Evolutionary conservation across 2,329 filamentous ascomycete species (phyloP), one percentile per base, ranked within the genome.

Genomic region (Apiospora aurea): DNA sequence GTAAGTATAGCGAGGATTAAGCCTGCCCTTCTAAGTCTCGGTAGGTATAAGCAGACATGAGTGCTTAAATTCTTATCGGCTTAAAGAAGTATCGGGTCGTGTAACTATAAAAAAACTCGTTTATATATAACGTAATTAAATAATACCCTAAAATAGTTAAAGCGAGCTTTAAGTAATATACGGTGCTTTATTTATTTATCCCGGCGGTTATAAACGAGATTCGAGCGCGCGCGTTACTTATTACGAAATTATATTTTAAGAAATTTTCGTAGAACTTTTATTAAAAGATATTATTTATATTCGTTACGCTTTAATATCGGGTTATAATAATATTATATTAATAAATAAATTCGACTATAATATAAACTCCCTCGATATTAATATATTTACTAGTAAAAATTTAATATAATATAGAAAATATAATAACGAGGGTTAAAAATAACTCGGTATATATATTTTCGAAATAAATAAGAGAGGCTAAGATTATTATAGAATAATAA

Each of bases 11-110:
- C 49, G 49, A 51, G 49, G 49, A 51, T 51, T 51, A n/a, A 51
- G 49, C 49, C n/a, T 51, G n/a, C n/a, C 49, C n/a, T 51, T 51
- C 49, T 51, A 8, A 51, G 49, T 51, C 49, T 51, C 49, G 49
- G n/a, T 51, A 51, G 49, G 49, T 51, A 51, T 51, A 51, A 51
- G n/a, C n/a, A 51, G 49, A 51, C n/a, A 51, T 51, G 49, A 51
- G 49, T 26, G 49, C 49, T 51, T 51, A 8, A 51, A 51, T 51
- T 51, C n/a, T n/a, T 51, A n/a, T 51, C 49, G 49, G 49, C n/a
- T 51, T 51, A n/a, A n/a, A n/a, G 49, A 26, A 51, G 49, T 51
- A 51, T 51, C 49, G 49, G n/a, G 49, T 51, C 11, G 49, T 51
- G 49, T 51, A 51, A 51, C 49, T 51, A 8, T n/a, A 51, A 51